Base-by-base conservation (phyloP, 179 eudicot species). In the Gypsophila paniculata region DNA sequence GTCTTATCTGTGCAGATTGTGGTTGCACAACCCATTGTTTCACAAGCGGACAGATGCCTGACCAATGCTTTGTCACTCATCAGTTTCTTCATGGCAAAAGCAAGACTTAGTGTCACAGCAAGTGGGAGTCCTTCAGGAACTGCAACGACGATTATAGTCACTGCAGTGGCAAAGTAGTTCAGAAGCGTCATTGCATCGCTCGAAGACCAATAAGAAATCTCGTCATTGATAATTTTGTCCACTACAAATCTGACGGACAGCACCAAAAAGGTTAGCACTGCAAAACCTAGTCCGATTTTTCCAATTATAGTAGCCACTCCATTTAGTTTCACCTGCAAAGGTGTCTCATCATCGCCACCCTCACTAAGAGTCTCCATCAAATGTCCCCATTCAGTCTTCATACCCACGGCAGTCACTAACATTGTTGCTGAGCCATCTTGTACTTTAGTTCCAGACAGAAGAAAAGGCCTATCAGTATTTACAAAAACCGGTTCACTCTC, bases 321-420 rank as follows among this genome's bases (percentile, higher is more conserved):
- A 53, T 92, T 92, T 66, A 92, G 78, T 83, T 92, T 92, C 79
- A 90, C 98, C 82, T 92, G 98, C 78, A 92, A 75, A 22, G 98
- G 98, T 46, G 98, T 92, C 85, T 92, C 98, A 79, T 92, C 90
- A 65, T 89, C 91, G 39, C 96, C 91, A 0, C 84, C 93, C 60
- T 91, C 93, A 70, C 80, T 85, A 8, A 93, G 78, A 57, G 96
- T 89, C 81, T 87, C 98, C 98, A 93, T 93, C 72, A 93, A 68
- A 70, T 88, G 86, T 75, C 98, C 98, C 96, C 96, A 93, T 85
- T 93, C 98, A 32, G 97, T 93, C 82, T 87, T 89, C 98, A 93
- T 93, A 62, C 98, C 98, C 73, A 93, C 98, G 23, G 97, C 83
- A 55, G 98, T 86, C 61, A 93, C 93, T 29, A 93, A 77, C 98